These are phyloP conservation scores for Cladosporium sp. DNA, from an alignment of 2,329 filamentous ascomycete genomes.

Conservation along the genomic window DNA sequence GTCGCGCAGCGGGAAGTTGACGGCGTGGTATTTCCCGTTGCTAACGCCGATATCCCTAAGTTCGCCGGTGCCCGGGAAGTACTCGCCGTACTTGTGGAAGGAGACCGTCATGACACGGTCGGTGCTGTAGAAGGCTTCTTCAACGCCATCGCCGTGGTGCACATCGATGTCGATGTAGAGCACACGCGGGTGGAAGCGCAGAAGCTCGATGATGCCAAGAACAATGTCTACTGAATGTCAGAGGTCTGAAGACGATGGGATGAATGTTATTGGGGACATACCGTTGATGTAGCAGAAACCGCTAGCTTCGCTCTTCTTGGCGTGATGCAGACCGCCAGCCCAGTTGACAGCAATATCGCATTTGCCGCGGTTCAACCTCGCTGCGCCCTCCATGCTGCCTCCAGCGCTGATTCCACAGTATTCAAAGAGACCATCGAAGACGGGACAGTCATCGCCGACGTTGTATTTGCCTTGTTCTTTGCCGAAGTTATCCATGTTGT, in stretches of 20 bases:
- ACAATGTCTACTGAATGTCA: constrained; percentile 52
- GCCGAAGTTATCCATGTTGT: constrained; percentile 93
- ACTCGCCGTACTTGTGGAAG: constrained; percentile 70
- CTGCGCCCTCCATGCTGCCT: constrained; percentile 66
- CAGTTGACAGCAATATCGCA: constrained; percentile 61
- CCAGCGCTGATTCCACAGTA: constrained; percentile 68
- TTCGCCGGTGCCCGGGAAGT: constrained; percentile 67
- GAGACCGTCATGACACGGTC: constrained; percentile 69
- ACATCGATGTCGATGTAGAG: constrained; percentile 66
- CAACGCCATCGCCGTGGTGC: constrained; percentile 64
- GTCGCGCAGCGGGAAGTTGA: constrained; percentile 66
- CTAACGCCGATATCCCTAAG: constrained; percentile 65
- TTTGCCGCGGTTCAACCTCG: constrained; percentile 63
- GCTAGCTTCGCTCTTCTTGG: constrained; percentile 45
- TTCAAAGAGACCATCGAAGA: constrained; percentile 67
- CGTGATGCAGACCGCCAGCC: constrained; percentile 47
- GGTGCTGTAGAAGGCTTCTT: constrained; percentile 68
- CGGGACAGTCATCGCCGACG: constrained; percentile 60
- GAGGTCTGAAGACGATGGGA: neutral
- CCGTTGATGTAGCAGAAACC: constrained; percentile 49
- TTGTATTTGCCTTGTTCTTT: constrained; percentile 82
- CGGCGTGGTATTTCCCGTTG: constrained; percentile 62
- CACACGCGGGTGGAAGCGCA: constrained; percentile 61
- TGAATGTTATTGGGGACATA: constrained; percentile 19
- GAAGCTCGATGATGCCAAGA: constrained; percentile 60